These are phyloP conservation scores for Candida silvicultrix DNA, from an alignment of 805 yeast species.

Conservation along the genomic window DNA sequence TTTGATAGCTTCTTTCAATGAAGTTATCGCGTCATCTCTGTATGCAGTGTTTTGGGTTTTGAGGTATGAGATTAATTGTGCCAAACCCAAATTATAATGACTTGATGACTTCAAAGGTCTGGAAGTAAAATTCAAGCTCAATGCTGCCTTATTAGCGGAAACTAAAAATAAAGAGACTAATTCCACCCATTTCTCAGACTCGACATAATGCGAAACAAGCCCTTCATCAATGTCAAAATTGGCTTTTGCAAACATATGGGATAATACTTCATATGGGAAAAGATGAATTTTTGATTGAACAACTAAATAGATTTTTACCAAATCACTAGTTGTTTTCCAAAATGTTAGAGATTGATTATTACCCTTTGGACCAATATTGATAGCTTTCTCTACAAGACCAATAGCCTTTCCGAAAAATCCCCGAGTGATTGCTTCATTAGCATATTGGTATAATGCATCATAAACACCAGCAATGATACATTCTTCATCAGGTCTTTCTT, in stretches of 20 bases:
- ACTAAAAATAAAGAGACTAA: slow-evolving; percentile 36
- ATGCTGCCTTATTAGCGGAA: slow-evolving; percentile 40
- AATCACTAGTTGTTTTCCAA: slow-evolving; percentile 63
- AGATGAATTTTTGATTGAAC: slow-evolving; percentile 47
- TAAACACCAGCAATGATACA: slow-evolving; percentile 47
- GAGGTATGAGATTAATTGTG: slow-evolving; percentile 44
- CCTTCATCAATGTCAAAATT: slow-evolving; percentile 25
- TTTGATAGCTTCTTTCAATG: slow-evolving; percentile 62
- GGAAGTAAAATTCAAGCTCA: slow-evolving; percentile 31
- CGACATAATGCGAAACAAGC: slow-evolving; percentile 13
- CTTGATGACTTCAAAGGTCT: slow-evolving; percentile 49
- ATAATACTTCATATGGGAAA: slow-evolving; percentile 41
- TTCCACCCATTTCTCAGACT: slow-evolving; percentile 23
- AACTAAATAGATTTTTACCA: slow-evolving; percentile 44
- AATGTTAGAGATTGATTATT: slow-evolving; percentile 40
- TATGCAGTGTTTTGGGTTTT: slow-evolving; percentile 22
- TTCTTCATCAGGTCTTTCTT: slow-evolving; percentile 39
- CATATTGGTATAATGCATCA: slow-evolving; percentile 49
- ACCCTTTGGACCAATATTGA: slow-evolving; percentile 36
- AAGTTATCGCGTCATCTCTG: slow-evolving; percentile 47
- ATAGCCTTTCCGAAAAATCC: slow-evolving; percentile 69
- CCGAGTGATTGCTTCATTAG: slow-evolving; percentile 41
- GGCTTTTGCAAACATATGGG: slow-evolving; percentile 15
- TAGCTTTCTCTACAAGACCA: slow-evolving; percentile 37
- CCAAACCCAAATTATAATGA: slow-evolving; percentile 66